phyloP scores from a whole-genome alignment of 108 stramenopile species.

The Cyclotella atomus region DNA sequence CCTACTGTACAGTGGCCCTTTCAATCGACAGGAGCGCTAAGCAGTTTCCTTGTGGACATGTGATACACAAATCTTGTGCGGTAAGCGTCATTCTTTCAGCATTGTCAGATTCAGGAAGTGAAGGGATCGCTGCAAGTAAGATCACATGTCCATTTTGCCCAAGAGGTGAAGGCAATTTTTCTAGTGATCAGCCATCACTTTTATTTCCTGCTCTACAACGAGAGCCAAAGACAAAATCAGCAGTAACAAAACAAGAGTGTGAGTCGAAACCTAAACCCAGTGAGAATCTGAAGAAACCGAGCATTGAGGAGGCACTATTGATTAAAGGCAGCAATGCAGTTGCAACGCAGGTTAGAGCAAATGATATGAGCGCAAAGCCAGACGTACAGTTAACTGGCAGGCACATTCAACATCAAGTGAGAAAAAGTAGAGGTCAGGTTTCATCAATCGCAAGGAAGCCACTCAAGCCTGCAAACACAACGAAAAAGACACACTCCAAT shows the following conservation, averaged over 20 bases:
- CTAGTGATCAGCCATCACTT: background rate
- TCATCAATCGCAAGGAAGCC: background rate
- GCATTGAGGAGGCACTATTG: background rate
- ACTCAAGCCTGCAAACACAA: background rate
- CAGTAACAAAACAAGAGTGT: background rate
- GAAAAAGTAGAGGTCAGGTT: background rate
- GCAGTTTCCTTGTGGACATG: slow-evolving; percentile 12
- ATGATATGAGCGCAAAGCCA: too few relatives aligned
- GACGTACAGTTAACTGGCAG: too few relatives aligned
- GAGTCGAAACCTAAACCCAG: background rate
- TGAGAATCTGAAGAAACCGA: too few relatives aligned
- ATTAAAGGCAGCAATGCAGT: background rate
- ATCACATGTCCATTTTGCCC: slow-evolving; percentile 19
- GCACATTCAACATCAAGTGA: background rate
- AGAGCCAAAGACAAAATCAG: slow-evolving; percentile 4
- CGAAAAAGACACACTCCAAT: background rate
- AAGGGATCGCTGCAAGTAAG: slow-evolving; percentile 1
- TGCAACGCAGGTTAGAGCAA: too few relatives aligned
- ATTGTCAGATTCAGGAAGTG: slow-evolving; percentile 9
- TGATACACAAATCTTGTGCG: slow-evolving; percentile 20
- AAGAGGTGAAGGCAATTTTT: background rate
- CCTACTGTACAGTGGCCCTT: slow-evolving; percentile 9
- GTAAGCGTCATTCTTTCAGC: slow-evolving; percentile 14
- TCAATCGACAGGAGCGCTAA: slow-evolving; percentile 11
- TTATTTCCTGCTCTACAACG: slow-evolving; percentile 6